phyloP scores from a whole-genome alignment of 192 early-diverging fungal genomes.

The Dimargaris cristalligena region DNA sequence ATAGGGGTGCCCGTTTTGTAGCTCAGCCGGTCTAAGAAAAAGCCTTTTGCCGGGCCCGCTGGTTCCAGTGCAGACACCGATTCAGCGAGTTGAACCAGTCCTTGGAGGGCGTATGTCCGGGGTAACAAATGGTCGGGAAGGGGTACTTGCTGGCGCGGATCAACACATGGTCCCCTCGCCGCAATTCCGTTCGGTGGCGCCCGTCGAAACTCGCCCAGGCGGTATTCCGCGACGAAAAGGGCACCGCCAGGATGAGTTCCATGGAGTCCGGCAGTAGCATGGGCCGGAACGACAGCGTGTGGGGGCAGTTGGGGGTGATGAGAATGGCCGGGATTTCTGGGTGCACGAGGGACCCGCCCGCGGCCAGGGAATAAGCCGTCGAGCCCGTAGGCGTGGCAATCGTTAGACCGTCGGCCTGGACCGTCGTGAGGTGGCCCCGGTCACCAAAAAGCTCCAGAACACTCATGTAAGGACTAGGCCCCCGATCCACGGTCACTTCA shows the following conservation, averaged over 20 bases:
- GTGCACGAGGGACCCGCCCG: conserved; percentile 68
- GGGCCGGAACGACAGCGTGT: conserved; percentile 69
- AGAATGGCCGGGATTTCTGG: conserved; percentile 54
- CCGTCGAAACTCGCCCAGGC: conserved; percentile 70
- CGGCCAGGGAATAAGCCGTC: conserved; percentile 81
- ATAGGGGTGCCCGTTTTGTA: too few species aligned
- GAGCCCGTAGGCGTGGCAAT: conserved; percentile 82
- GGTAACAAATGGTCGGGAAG: conserved; percentile 67
- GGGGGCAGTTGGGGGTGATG: conserved; percentile 65
- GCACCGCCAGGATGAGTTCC: conserved; percentile 42
- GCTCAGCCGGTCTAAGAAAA: too few species aligned
- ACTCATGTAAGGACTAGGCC: conserved; percentile 79
- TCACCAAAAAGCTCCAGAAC: conserved; percentile 78
- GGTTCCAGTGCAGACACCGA: conserved; percentile 85
- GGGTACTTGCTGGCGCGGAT: conserved; percentile 50
- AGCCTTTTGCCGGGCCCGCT: conserved; percentile 72
- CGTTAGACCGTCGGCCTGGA: conserved; percentile 45
- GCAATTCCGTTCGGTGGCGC: conserved; percentile 45
- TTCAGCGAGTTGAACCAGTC: conserved; percentile 89
- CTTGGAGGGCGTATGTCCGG: conserved; percentile 37
- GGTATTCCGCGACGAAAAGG: conserved; percentile 32
- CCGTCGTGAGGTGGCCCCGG: conserved; percentile 70
- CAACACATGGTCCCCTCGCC: conserved; percentile 40
- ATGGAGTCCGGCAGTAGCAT: conserved; percentile 55
- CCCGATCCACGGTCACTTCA: conserved; percentile 87